Conservation (phyloP, 2,329 filamentous ascomycete species). For the Fusarium mundagurra region DNA sequence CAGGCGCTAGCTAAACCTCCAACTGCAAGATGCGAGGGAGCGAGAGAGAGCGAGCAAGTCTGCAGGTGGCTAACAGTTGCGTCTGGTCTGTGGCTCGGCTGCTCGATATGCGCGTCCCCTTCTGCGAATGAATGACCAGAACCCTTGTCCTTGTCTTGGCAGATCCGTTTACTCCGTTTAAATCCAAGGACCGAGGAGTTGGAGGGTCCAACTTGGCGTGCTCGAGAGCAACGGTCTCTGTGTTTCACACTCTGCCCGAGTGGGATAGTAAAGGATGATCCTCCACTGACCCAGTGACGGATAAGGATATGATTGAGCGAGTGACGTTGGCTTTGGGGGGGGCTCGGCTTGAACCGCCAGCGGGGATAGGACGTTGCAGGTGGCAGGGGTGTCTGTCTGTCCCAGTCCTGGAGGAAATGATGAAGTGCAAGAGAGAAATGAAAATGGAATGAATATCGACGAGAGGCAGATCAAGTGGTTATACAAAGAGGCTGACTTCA, state of each 20-base stretch:
- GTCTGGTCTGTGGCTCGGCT: constrained; percentile 31
- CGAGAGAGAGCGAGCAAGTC: neutral
- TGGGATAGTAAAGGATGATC: constrained; percentile 22
- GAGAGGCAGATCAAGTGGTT: constrained; percentile 1
- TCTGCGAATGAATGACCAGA: neutral
- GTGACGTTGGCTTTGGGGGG: constrained; percentile 31
- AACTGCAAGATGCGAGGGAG: neutral
- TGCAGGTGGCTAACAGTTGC: constrained; percentile 30
- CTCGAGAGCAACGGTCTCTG: constrained; percentile 13
- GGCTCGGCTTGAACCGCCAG: constrained; percentile 28
- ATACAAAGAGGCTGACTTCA: neutral
- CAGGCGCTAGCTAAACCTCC: constrained; percentile 5
- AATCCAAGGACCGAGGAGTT: constrained; percentile 18
- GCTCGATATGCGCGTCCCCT: constrained; percentile 4
- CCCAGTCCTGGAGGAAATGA: neutral
- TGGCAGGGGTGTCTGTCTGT: neutral
- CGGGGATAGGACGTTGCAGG: constrained; percentile 6
- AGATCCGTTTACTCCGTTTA: constrained; percentile 7
- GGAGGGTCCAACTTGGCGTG: constrained; percentile 4
- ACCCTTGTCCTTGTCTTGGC: constrained; percentile 16
- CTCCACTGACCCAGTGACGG: constrained; percentile 25
- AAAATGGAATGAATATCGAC: neutral
- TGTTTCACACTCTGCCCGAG: constrained; percentile 27
- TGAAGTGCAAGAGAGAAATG: constrained; percentile 15
- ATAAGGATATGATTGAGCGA: constrained; percentile 15